A percentile compares a stretch with the other conserved stretches of the same genome.
These are phyloP conservation scores for Helenozyma rhizophorensis DNA, from an alignment of 805 yeast genomes.

Conservation along the genomic window DNA sequence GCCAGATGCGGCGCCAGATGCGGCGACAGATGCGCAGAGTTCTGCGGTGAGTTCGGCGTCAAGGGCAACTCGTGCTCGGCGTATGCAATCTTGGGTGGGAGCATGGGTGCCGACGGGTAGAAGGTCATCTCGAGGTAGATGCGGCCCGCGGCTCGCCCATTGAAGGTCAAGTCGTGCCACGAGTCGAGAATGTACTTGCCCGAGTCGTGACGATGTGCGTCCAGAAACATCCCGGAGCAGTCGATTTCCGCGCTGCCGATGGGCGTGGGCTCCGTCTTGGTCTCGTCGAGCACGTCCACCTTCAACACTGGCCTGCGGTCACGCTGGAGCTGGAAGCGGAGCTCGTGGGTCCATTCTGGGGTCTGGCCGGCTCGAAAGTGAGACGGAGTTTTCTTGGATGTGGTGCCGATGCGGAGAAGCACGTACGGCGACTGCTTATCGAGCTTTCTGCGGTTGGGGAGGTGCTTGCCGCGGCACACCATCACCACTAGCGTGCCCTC, in stretches of 20 bases:
- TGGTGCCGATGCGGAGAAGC: slow-evolving; percentile 73
- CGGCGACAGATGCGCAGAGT: slow-evolving; percentile 5
- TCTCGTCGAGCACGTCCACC: slow-evolving; percentile 78
- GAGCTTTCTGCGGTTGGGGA: slow-evolving; percentile 78
- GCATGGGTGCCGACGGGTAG: slow-evolving; percentile 54
- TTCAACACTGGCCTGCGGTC: slow-evolving; percentile 61
- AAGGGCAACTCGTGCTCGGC: slow-evolving; percentile 6
- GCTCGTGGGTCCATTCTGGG: slow-evolving; percentile 81
- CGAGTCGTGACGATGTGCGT: slow-evolving; percentile 44
- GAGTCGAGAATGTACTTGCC: slow-evolving; percentile 72
- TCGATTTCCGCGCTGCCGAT: slow-evolving; percentile 81
- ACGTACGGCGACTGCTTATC: slow-evolving; percentile 95
- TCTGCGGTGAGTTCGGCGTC: slow-evolving; percentile 8
- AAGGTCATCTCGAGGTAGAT: slow-evolving; percentile 89
- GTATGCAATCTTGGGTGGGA: slow-evolving; percentile 33
- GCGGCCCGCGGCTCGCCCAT: slow-evolving; percentile 78
- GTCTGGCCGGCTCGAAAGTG: slow-evolving; percentile 90
- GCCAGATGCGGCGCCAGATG: slow-evolving; percentile 10
- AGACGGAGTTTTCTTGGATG: slow-evolving; percentile 73
- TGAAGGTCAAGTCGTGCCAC: slow-evolving; percentile 73
- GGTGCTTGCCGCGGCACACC: slow-evolving; percentile 75
- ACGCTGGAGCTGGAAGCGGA: slow-evolving; percentile 61
- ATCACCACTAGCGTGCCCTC: slow-evolving; percentile 65
- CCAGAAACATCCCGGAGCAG: slow-evolving; percentile 62
- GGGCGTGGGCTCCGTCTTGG: slow-evolving; percentile 79